Evolutionary conservation across 2,329 filamentous ascomycete genomes (phyloP), one percentile per base, ranked within the genome.

Genomic region (Pseudocercospora macadamiae): DNA sequence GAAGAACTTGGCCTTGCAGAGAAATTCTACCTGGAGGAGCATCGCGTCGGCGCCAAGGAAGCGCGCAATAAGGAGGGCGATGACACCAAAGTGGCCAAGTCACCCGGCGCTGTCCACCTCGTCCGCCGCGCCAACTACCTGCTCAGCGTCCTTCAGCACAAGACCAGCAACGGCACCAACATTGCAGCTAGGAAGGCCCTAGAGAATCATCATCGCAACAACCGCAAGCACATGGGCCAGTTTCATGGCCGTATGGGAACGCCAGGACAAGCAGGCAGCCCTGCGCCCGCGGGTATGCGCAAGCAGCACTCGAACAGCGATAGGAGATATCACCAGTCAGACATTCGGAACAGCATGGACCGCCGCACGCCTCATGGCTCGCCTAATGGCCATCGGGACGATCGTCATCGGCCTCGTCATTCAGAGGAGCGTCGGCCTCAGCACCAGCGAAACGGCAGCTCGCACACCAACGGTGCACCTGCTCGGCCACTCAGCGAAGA

Each of bases 31-130:
- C 79, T 99, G 1, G 95, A 99, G 73, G 96, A 99, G 75, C 93
- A 97, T 74, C 89, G 93, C n/a, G 93, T 97, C 16, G 95, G 96
- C 74, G 95, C 96, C 78, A 97, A 97, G 74, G 93, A 95, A 69
- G 92, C 97, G 74, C 89, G 95, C 32, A 89, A 82, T 70, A 91
- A 91, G 69, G 85, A 80, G 14, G 88, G 90, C 19, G 77, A 85
- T 59, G 88, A 91, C 16, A 78, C 85, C 63, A 86, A 86, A 68
- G 82, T 82, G 16, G 90, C 90, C 32, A 96, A 96, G 70, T 96
- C 93, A 2, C 95, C 95, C 3, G 95, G 95, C n/a, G 93, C 95
- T 19, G 95, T 99, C 25, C 95, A 99, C 73, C 86, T 99, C 44
- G 93, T 97, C 54, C 91, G 95, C 48, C 89, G 95, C 59, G 90